phyloP scores from a whole-genome alignment of 164 flowering plant species.

The Brasenia schreberi region DNA sequence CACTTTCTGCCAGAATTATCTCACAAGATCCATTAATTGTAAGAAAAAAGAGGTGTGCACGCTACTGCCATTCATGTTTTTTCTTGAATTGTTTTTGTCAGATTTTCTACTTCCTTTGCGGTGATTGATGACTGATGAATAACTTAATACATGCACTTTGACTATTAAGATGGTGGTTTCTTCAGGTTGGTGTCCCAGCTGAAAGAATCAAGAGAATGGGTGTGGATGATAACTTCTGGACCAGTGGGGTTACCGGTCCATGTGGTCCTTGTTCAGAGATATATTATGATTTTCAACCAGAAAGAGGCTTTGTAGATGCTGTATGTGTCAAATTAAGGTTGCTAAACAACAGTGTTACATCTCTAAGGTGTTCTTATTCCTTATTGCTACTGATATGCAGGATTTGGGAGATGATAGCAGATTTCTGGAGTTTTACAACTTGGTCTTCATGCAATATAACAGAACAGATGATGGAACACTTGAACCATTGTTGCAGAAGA shows the following conservation, averaged over 20 bases:
- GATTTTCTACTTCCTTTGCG: too few species aligned
- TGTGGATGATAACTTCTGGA: constrained; percentile 94
- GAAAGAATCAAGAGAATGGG: constrained; percentile 88
- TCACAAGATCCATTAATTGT: too few species aligned
- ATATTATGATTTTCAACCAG: constrained; percentile 89
- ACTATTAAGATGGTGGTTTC: constrained; percentile 9
- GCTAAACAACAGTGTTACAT: too few species aligned
- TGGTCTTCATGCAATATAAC: constrained; percentile 94
- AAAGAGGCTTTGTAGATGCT: constrained; percentile 46
- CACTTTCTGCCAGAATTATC: too few species aligned
- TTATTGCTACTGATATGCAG: constrained; percentile 19
- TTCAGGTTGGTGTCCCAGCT: constrained; percentile 74
- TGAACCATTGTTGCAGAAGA: constrained; percentile 76
- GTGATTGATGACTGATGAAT: too few species aligned
- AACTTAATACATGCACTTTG: too few species aligned
- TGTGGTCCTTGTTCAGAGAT: constrained; percentile 97
- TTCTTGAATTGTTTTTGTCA: too few species aligned
- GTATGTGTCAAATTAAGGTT: constrained; percentile 20
- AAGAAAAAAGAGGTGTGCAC: too few species aligned
- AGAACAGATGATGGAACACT: constrained; percentile 80
- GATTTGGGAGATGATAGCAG: constrained; percentile 90
- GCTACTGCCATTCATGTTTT: too few species aligned
- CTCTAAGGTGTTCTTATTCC: too few species aligned
- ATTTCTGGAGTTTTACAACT: constrained; percentile 89
- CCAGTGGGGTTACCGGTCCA: constrained; percentile 89